A percentile compares a stretch with the other conserved stretches of the same genome.
These are phyloP conservation scores for Calocybe cyanea DNA, from an alignment of 768 basidiomycete species.

Conservation along the genomic window DNA sequence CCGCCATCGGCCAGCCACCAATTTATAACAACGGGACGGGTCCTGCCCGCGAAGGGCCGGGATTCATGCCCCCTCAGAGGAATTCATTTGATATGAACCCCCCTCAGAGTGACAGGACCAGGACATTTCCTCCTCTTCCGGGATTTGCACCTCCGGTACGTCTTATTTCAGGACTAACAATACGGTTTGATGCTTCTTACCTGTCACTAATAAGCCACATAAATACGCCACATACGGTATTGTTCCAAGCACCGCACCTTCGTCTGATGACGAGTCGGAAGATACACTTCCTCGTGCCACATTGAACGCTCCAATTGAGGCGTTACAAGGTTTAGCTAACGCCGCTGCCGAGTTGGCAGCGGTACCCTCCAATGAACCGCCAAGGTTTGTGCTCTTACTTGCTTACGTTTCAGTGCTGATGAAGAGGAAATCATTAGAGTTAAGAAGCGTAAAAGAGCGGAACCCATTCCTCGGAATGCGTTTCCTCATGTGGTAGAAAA, in stretches of 20 bases:
- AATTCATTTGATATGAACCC: constrained; percentile 36
- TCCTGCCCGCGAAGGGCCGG: constrained; percentile 26
- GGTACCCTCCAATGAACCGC: constrained; percentile 60
- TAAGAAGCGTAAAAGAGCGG: constrained; percentile 82
- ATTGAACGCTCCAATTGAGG: constrained; percentile 90
- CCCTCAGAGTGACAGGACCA: constrained; percentile 28
- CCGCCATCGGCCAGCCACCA: constrained; percentile 30
- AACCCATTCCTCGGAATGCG: constrained; percentile 79
- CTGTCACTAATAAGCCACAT: constrained; percentile 52
- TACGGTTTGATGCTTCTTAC: constrained; percentile 4
- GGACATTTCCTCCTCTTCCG: constrained; percentile 78
- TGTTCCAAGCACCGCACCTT: constrained; percentile 75
- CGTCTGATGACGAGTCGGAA: constrained; percentile 90
- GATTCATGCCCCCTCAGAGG: constrained; percentile 31
- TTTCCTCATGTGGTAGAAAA: constrained; percentile 91
- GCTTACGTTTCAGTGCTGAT: constrained; percentile 3
- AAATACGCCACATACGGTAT: constrained; percentile 92
- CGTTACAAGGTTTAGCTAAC: constrained; percentile 89
- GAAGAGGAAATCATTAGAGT: constrained; percentile 39
- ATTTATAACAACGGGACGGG: constrained; percentile 30
- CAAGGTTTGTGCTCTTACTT: constrained; percentile 41
- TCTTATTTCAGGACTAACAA: constrained; percentile 8
- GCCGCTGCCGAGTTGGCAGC: constrained; percentile 93
- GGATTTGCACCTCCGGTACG: constrained; percentile 88
- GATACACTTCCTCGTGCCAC: constrained; percentile 81